Evolutionary conservation across 2,329 filamentous ascomycete genomes (phyloP).

Genomic region (Fusarium domesticum): DNA sequence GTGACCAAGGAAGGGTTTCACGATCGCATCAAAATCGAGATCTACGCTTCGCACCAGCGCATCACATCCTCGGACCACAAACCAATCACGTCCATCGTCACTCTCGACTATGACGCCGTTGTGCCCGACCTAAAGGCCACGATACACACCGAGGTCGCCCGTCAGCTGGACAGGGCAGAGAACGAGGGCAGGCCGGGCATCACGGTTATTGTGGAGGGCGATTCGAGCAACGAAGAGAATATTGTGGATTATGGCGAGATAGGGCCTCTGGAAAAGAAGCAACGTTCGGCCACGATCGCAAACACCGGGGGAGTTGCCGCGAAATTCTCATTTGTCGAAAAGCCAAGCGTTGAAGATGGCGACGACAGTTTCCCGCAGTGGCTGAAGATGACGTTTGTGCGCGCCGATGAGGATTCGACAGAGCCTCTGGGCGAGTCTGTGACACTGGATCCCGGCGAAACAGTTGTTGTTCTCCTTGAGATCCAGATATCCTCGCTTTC

Average conservation of each 20-base stretch:
- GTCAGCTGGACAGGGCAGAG: conserved; percentile 84
- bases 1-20: conserved; percentile 56
- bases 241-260: conserved; percentile 78
- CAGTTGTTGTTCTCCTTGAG: conserved; percentile 66
- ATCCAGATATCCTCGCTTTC: conserved; percentile 62
- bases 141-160: conserved; percentile 81
- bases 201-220: conserved; percentile 73
- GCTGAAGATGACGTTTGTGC: conserved; percentile 66
- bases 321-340: conserved; percentile 75
- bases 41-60: conserved; percentile 85
- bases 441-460: conserved; percentile 80
- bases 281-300: conserved; percentile 73
- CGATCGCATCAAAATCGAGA: conserved; percentile 54
- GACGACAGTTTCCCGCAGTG: conserved; percentile 53
- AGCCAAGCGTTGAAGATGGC: conserved; percentile 52
- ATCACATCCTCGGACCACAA: conserved; percentile 95
- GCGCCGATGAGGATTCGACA: conserved; percentile 34
- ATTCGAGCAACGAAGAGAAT: conserved; percentile 42
- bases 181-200: conserved; percentile 84
- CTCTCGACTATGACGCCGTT: conserved; percentile 80
- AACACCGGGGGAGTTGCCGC: conserved; percentile 86
- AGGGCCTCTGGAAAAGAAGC: conserved; percentile 63
- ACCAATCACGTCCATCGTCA: conserved; percentile 80
- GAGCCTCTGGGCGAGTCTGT: conserved; percentile 47
- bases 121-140: conserved; percentile 80